Evolutionary conservation across 305 asterid genomes (phyloP), one percentile per base, ranked within the genome.

Genomic region (Rubia peregrina): DNA sequence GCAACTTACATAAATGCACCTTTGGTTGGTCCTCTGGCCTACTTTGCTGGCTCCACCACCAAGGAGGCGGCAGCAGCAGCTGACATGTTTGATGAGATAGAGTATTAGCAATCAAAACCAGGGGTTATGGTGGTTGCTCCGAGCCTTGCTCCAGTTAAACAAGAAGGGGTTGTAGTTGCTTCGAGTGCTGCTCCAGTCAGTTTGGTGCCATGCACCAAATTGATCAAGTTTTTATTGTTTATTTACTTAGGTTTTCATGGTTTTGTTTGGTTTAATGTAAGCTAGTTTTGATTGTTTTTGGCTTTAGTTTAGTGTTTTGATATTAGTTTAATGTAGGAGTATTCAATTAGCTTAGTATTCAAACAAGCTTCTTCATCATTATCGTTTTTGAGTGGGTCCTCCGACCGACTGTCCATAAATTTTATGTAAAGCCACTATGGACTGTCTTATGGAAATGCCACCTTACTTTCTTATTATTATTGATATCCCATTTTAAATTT

Each of bases 1-100:
- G 88, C 99, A 22, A 93, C 97, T 0, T 93, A 91, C 67, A 88
- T 88, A 22, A 93, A 89, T 83, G 98, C 97, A 64, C 95, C 95
- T 33, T 60, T 91, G 1, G 89, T 93, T 76, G 98, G 97, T 30
- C 96, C 97, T 21, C 72, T 91, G 60, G 98, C 98, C 21, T 91
- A 75, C 83, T 89, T 93, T 79, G 85, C 89, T 17, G 84, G 84
- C 22, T 65, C n/a, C 17, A 14, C 30, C 51, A n/a, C 9, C n/a
- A 46, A 24, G n/a, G n/a, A n/a, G n/a, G n/a, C n/a, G 26, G 26
- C 26, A 1, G 26, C 26, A 24, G 24, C 12, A 17, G 26, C 61
- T 26, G 7, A 26, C 21, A 14, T 51, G 59, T 51, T 17, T 6
- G 33, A 65, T 11, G 24, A 61, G 3, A 13, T 26, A 21, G 30